These are phyloP conservation scores for Blattamonas nauphoetae DNA, from an alignment of 78 protist species.

Conservation along the genomic window DNA sequence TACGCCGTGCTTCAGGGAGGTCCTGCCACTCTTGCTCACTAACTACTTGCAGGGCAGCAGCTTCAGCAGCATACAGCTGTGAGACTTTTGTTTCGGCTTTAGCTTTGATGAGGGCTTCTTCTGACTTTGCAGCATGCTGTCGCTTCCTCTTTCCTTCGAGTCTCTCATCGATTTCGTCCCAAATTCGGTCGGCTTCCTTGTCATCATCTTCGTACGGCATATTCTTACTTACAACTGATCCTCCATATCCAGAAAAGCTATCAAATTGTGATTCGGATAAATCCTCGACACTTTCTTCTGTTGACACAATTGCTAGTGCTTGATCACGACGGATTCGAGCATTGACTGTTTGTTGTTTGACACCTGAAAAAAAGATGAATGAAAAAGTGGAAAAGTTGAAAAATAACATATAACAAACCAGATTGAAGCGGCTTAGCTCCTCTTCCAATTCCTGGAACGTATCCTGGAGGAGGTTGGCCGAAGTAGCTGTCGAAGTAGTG, in stretches of 20 bases:
- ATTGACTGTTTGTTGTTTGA: not conserved
- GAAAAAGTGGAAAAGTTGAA: not conserved
- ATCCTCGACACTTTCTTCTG: not conserved
- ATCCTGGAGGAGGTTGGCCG: not conserved
- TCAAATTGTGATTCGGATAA: not conserved
- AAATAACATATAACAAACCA: not conserved
- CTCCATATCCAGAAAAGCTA: not conserved
- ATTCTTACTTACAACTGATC: not conserved
- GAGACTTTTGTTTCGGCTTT: not conserved
- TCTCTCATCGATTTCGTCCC: not conserved
- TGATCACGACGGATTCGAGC: not conserved
- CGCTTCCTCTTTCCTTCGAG: not conserved
- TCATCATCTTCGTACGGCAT: not conserved
- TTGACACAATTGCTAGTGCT: not conserved
- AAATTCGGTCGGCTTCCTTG: not conserved
- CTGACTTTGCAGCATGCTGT: not conserved
- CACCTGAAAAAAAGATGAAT: not conserved
- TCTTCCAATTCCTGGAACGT: not conserved
- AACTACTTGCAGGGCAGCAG: not conserved
- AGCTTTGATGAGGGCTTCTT: not conserved
- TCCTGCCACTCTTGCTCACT: not conserved
- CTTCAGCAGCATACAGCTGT: not conserved
- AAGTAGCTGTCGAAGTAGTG: too few species aligned
- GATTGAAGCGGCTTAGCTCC: not conserved
- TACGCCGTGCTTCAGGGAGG: not conserved